Conservation (phyloP, 2,329 filamentous ascomycete species). For the Colletotrichum zoysiae region DNA sequence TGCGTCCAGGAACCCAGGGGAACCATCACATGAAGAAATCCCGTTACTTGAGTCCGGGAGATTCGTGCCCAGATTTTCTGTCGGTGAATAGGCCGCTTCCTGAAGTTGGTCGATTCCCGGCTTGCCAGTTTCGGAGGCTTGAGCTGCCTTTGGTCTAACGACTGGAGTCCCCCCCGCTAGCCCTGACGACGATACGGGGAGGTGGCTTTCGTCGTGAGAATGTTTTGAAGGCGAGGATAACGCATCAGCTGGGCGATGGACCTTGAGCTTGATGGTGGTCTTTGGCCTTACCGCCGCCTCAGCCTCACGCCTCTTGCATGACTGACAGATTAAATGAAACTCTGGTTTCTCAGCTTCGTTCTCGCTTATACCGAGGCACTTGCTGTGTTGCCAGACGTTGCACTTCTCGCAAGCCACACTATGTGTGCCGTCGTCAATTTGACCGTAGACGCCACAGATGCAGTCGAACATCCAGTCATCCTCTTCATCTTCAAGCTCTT, state of each 20-base stretch:
- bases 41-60: background rate
- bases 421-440: conserved; percentile 94
- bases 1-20: conserved; percentile 3
- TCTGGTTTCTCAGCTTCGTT: conserved; percentile 84
- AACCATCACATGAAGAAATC: background rate
- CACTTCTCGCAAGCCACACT: conserved; percentile 95
- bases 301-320: conserved; percentile 80
- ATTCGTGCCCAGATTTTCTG: background rate
- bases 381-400: conserved; percentile 97
- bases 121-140: background rate
- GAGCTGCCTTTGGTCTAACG: background rate
- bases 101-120: background rate
- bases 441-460: conserved; percentile 88
- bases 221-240: conserved; percentile 5
- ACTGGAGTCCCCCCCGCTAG: background rate
- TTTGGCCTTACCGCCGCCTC: conserved; percentile 68
- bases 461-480: conserved; percentile 97
- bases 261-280: conserved; percentile 67
- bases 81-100: background rate
- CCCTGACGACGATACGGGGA: background rate
- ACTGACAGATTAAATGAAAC: conserved; percentile 87
- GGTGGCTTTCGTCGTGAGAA: background rate
- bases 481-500: conserved; percentile 74
- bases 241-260: conserved; percentile 49
- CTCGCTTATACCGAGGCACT: conserved; percentile 85